A percentile compares a stretch with the other conserved stretches of the same genome.
Conservation (phyloP, 495 filamentous ascomycete genomes). For the Neurospora discreta region DNA sequence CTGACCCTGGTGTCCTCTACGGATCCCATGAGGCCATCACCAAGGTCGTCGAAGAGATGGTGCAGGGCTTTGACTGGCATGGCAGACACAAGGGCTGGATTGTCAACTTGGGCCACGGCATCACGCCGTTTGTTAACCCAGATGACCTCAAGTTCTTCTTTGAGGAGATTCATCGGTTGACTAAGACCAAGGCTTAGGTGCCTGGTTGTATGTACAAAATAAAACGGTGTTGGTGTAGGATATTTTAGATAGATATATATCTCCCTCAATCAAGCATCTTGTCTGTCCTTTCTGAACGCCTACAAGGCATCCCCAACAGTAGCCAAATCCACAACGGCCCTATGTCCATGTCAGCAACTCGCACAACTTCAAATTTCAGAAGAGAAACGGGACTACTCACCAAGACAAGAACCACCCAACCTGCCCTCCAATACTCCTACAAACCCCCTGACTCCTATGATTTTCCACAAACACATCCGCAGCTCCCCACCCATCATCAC, state of each 20-base stretch:
- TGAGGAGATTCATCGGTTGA: conserved; percentile 73
- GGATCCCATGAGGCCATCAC: conserved; percentile 73
- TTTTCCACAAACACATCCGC: conserved; percentile 35
- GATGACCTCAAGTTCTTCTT: conserved; percentile 90
- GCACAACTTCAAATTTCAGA: too few relatives aligned
- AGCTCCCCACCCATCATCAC: conserved; percentile 27
- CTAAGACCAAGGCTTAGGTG: conserved; percentile 17
- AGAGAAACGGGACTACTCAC: not conserved
- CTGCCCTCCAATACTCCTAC: conserved; percentile 32
- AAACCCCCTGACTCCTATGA: conserved; percentile 28
- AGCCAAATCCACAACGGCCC: conserved; percentile 11
- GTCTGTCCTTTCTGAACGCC: not conserved
- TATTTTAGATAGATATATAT: not conserved
- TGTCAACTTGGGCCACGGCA: conserved; percentile 85
- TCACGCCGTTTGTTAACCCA: conserved; percentile 88
- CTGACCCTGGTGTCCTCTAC: conserved; percentile 88
- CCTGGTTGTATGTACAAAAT: not conserved
- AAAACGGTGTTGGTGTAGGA: not conserved
- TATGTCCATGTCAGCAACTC: not conserved
- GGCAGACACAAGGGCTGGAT: conserved; percentile 51
- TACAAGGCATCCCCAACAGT: conserved; percentile 8
- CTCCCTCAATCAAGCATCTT: not conserved
- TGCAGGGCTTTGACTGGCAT: conserved; percentile 61
- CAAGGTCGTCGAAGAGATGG: conserved; percentile 68
- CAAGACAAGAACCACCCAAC: conserved; percentile 28